Evolutionary conservation across 1,284 basidiomycete species (phyloP).

Genomic region (Trametes sp.): DNA sequence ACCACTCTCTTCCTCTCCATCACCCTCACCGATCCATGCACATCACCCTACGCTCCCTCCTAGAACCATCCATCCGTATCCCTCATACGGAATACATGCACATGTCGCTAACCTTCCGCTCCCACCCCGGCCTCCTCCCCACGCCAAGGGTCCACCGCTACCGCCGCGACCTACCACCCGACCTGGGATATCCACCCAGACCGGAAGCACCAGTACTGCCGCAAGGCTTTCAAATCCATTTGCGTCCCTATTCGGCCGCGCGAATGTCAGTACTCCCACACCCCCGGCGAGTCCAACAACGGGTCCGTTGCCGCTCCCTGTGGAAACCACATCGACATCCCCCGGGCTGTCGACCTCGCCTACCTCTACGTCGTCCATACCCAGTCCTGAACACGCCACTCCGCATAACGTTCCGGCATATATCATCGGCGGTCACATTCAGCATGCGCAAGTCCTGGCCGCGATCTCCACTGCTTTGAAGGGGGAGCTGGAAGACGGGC

Average conservation of each 20-base stretch:
- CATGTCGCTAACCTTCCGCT: constrained; percentile 67
- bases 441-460: constrained; percentile 64
- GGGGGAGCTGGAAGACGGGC: constrained; percentile 61
- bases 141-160: constrained; percentile 61
- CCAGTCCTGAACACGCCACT: constrained; percentile 14
- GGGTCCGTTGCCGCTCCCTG: constrained; percentile 32
- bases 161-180: constrained; percentile 60
- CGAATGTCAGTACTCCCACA: constrained; percentile 43
- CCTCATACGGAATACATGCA: constrained; percentile 57
- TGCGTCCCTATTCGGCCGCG: constrained; percentile 68
- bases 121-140: constrained; percentile 59
- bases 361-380: background rate
- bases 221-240: constrained; percentile 68
- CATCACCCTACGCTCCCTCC: constrained; percentile 26
- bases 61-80: constrained; percentile 48
- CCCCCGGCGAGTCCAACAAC: constrained; percentile 44
- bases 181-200: constrained; percentile 17
- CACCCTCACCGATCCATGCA: constrained; percentile 30
- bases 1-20: constrained; percentile 38
- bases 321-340: constrained; percentile 32
- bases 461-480: constrained; percentile 66
- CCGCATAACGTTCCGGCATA: constrained; percentile 62
- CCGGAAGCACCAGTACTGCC: constrained; percentile 27
- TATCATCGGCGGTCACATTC: constrained; percentile 60
- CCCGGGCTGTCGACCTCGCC: constrained; percentile 13